Conservation (phyloP, 495 filamentous ascomycete genomes). For the Evernia prunastri region DNA sequence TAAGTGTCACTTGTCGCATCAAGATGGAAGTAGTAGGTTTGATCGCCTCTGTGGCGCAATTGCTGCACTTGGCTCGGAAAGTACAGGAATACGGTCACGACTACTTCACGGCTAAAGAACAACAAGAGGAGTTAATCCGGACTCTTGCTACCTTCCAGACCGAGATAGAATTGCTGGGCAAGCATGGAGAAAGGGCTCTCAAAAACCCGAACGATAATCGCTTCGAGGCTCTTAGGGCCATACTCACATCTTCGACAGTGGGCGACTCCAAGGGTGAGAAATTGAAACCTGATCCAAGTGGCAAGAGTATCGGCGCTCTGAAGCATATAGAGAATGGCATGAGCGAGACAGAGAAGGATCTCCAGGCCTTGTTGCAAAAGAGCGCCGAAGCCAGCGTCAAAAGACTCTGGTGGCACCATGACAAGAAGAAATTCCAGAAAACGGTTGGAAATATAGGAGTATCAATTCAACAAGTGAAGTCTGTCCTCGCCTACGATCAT, state of each 20-base stretch:
- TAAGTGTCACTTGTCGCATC: neutral
- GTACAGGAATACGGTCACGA: slow-evolving; percentile 6
- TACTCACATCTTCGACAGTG: neutral
- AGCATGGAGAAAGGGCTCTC: neutral
- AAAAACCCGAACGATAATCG: slow-evolving; percentile 1
- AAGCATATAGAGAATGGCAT: slow-evolving; percentile 3
- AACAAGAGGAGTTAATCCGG: neutral
- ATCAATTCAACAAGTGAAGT: slow-evolving; percentile 3
- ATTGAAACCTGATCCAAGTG: neutral
- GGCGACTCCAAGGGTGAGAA: neutral
- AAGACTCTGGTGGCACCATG: slow-evolving; percentile 8
- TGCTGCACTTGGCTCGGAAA: slow-evolving; percentile 2
- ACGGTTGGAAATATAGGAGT: neutral
- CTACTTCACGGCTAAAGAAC: slow-evolving; percentile 1
- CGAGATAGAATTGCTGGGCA: neutral
- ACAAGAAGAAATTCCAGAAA: neutral
- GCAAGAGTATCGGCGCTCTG: neutral
- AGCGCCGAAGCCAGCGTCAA: neutral
- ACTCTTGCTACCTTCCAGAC: neutral
- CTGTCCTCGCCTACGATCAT: slow-evolving; percentile 3
- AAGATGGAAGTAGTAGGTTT: neutral
- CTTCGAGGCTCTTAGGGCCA: neutral
- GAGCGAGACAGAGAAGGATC: neutral
- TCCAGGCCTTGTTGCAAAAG: neutral
- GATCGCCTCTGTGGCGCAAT: neutral